phyloP scores from a whole-genome alignment of 257 asterid species.

The Nicotiana obtusifolia region DNA sequence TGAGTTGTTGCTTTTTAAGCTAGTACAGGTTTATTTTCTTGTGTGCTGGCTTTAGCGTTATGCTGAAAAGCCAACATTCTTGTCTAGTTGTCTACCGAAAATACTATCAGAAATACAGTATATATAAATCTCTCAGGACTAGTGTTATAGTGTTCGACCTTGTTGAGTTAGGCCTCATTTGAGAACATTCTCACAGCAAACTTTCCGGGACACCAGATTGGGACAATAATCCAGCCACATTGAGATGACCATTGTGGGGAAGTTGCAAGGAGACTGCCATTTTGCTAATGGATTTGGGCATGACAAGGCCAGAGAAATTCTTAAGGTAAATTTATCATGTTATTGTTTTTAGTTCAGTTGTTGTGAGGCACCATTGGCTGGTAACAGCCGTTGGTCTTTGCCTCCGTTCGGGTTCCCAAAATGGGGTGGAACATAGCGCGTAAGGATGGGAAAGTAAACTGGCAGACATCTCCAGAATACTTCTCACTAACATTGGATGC shows the following conservation, averaged over 20 bases:
- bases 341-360: no score
- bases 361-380: no score
- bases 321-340: conserved; percentile 35
- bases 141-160: conserved; percentile 23
- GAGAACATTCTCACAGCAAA: conserved; percentile 64
- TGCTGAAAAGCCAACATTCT: no score
- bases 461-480: conserved; percentile 52
- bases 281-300: conserved; percentile 79
- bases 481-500: conserved; percentile 47
- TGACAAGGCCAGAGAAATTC: conserved; percentile 46
- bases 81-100: no score
- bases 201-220: conserved; percentile 68
- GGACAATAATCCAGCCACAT: conserved; percentile 87
- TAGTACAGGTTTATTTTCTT: no score
- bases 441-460: conserved; percentile 68
- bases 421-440: conserved; percentile 87
- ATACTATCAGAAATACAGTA: no score
- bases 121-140: no score
- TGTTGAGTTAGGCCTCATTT: conserved; percentile 62
- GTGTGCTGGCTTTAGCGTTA: no score
- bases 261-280: conserved; percentile 81
- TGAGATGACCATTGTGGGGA: conserved; percentile 45
- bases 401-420: conserved; percentile 48
- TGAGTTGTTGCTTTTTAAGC: no score
- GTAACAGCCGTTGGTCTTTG: no score